These are phyloP conservation scores for Talaromyces nanjingensis DNA, from an alignment of 495 filamentous ascomycete genomes.

Conservation along the genomic window DNA sequence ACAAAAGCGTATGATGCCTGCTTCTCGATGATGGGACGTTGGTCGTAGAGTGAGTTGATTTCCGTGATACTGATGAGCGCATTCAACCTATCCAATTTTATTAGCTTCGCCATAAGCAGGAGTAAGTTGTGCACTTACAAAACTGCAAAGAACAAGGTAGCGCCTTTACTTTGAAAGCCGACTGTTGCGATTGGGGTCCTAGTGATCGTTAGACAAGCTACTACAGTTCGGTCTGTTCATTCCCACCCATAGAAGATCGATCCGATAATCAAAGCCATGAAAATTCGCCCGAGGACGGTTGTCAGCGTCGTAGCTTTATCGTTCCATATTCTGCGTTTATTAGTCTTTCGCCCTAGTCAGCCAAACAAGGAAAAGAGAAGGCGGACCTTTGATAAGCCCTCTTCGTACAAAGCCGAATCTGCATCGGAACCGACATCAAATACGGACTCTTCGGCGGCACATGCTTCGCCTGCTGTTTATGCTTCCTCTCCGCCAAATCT, in stretches of 20 bases:
- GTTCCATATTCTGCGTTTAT: constrained; percentile 46
- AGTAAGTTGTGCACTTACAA: constrained; percentile 23
- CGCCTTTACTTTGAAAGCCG: constrained; percentile 74
- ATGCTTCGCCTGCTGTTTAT: constrained; percentile 33
- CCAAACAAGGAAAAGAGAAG: background rate
- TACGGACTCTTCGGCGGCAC: constrained; percentile 38
- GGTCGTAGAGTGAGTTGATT: constrained; percentile 47
- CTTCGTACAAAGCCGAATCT: constrained; percentile 40
- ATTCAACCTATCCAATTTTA: constrained; percentile 38
- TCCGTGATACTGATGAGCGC: constrained; percentile 44
- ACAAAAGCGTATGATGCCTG: constrained; percentile 54
- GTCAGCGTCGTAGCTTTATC: constrained; percentile 72
- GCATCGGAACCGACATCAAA: constrained; percentile 39
- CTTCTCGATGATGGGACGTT: constrained; percentile 55
- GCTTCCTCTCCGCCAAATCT: constrained; percentile 26
- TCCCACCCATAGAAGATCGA: constrained; percentile 74
- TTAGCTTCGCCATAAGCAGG: background rate
- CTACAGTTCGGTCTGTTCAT: constrained; percentile 10
- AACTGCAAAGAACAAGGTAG: constrained; percentile 84
- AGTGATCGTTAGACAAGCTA: background rate
- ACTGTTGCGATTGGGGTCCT: constrained; percentile 45
- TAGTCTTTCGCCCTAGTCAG: background rate
- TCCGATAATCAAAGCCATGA: constrained; percentile 77
- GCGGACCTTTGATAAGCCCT: constrained; percentile 39
- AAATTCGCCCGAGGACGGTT: constrained; percentile 68